A percentile compares a stretch with the other conserved stretches of the same genome.
Conservation (phyloP, 805 yeast species). For the Metschnikowia dekortorum region DNA sequence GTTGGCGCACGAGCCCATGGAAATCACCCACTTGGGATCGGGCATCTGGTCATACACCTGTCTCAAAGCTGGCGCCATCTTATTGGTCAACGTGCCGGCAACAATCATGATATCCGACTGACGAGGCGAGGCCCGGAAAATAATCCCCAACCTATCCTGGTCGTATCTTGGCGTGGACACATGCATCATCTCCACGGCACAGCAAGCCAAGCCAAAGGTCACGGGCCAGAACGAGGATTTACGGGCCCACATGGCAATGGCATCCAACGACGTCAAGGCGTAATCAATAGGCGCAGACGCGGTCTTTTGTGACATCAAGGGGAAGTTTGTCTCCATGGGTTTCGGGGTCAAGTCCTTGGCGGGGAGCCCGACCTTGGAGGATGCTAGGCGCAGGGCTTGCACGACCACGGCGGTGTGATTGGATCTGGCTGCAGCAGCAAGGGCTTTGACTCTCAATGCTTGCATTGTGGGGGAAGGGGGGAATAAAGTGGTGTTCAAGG, state of each 20-base stretch:
- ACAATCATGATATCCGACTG: conserved; percentile 90
- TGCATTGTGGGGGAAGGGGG: conserved; percentile 17
- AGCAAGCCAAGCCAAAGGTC: conserved; percentile 86
- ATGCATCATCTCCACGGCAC: conserved; percentile 96
- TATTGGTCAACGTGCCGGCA: conserved; percentile 86
- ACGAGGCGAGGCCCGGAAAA: conserved; percentile 91
- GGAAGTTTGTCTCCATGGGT: conserved; percentile 59
- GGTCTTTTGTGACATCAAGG: conserved; percentile 62
- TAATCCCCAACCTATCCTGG: conserved; percentile 87
- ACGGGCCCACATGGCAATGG: conserved; percentile 85
- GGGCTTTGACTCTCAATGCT: conserved; percentile 25
- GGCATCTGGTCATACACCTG: conserved; percentile 95
- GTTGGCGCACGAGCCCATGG: conserved; percentile 92
- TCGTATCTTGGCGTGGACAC: conserved; percentile 87
- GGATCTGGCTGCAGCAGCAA: conserved; percentile 17
- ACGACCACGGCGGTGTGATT: background rate
- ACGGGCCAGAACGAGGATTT: conserved; percentile 93
- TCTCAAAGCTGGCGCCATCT: conserved; percentile 91
- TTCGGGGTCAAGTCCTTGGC: conserved; percentile 47
- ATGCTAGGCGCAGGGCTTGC: conserved; percentile 18
- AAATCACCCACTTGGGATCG: conserved; percentile 90
- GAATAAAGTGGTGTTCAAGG: background rate
- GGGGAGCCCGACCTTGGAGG: conserved; percentile 22
- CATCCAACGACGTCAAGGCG: conserved; percentile 76
- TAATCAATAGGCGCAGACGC: conserved; percentile 62